These are phyloP conservation scores for Antitrichia curtipendula DNA, from an alignment of 225 moss, liverwort and hornwort genomes.

Conservation along the genomic window DNA sequence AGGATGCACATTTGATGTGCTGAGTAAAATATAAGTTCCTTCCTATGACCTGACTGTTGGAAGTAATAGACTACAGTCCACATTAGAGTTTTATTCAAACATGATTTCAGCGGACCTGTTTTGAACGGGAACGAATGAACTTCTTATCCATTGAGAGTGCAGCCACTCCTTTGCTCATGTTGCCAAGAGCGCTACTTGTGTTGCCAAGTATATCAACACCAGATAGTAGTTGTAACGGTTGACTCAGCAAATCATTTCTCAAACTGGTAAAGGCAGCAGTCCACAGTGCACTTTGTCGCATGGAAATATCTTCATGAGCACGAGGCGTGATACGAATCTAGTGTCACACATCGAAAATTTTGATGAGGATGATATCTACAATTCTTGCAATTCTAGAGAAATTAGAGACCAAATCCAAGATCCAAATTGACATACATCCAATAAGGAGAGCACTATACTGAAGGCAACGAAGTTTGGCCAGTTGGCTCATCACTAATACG, in stretches of 20 bases:
- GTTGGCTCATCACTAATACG: neutral
- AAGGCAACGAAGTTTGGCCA: neutral
- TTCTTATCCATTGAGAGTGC: slow-evolving; percentile 99
- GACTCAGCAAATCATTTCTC: slow-evolving; percentile 93
- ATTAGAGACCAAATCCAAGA: neutral
- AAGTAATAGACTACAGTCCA: neutral
- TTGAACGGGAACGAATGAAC: slow-evolving; percentile 73
- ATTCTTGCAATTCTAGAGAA: neutral
- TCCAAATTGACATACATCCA: neutral
- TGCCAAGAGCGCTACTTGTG: slow-evolving; percentile 93
- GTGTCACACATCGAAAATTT: neutral
- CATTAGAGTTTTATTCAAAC: neutral
- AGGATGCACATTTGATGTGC: neutral
- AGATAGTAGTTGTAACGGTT: slow-evolving; percentile 72
- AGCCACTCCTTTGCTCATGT: slow-evolving; percentile 99
- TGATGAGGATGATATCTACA: neutral
- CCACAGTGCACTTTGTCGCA: slow-evolving; percentile 82
- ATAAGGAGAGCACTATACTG: neutral
- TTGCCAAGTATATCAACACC: slow-evolving; percentile 95
- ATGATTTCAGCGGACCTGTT: slow-evolving; percentile 43
- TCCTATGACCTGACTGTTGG: neutral
- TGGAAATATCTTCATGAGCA: slow-evolving; percentile 89
- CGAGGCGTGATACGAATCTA: slow-evolving; percentile 89
- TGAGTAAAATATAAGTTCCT: neutral
- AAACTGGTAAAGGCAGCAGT: slow-evolving; percentile 63